Evolutionary conservation across 331 rosid species (phyloP), one percentile per base, ranked within the genome.

Genomic region (Telfairia occidentalis): DNA sequence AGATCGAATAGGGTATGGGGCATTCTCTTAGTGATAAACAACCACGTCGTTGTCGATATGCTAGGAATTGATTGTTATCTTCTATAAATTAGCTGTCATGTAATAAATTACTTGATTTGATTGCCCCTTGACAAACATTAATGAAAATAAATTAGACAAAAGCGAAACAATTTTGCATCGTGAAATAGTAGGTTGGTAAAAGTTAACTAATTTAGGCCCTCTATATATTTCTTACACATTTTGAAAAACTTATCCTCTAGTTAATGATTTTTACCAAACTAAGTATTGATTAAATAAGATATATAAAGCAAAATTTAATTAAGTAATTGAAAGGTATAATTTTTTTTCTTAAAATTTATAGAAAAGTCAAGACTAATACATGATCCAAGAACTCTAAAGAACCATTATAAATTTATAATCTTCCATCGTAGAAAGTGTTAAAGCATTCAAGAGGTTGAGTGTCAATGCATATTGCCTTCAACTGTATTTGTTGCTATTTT

Each of bases 71-170:
- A 54, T 40, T 67, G 52, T 67, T 42, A 40, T 40, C 23, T 24
- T 21, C n/a, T 7, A 9, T 37, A 65, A 65, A 37, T 65, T 65
- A 38, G 73, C 73, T 65, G 73, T 65, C 73, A 21, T 65, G 52
- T 38, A 19, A 23, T 11, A 3, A 65, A 65, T n/a, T 19, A 40
- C 5, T 65, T 65, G 73, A 65, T 37, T 37, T 65, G 73, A 65
- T 65, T 38, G 19, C 73, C 50, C 19, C 50, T 65, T 65, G 73
- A 9, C 9, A 40, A 10, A 0, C 4, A 38, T 38, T 38, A 35
- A 65, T 63, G 9, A 16, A 3, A 4, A 61, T 6, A 61, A 61
- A 61, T 18, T 55, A 55, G 7, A 1, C 45, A 2, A 2, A 32
- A 34, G 4, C n/a, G n/a, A 34, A 63, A 34, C 24, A 61, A 32